phyloP scores from a whole-genome alignment of 2,329 filamentous ascomycete genomes.

The Fusarium verrucosum region DNA sequence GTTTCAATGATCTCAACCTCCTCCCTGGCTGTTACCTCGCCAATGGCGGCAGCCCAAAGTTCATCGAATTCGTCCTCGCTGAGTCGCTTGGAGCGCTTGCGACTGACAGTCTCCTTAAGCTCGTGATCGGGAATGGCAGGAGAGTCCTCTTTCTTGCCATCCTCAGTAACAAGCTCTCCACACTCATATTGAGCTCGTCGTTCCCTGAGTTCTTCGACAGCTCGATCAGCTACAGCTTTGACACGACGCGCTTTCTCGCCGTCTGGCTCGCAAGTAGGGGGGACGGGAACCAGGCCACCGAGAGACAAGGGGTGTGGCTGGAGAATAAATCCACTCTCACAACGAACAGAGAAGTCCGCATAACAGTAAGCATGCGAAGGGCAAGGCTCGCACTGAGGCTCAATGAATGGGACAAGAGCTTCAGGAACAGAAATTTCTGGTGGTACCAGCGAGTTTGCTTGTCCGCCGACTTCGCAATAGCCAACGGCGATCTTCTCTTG shows the following conservation, averaged over 20 bases:
- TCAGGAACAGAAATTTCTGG: conserved; percentile 70
- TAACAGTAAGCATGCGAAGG: conserved; percentile 92
- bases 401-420: conserved; percentile 73
- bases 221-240: conserved; percentile 86
- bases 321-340: conserved; percentile 87
- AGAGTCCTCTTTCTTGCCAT: conserved; percentile 66
- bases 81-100: conserved; percentile 83
- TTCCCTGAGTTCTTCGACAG: conserved; percentile 85
- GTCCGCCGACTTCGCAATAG: conserved; percentile 86
- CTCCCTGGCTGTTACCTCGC: conserved; percentile 72
- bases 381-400: conserved; percentile 88
- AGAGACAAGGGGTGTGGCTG: conserved; percentile 85
- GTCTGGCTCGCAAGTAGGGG: conserved; percentile 93
- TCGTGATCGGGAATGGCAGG: conserved; percentile 73
- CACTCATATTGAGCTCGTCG: conserved; percentile 91
- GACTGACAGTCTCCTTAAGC: conserved; percentile 78
- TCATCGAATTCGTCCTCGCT: conserved; percentile 91
- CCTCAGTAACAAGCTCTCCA: conserved; percentile 72
- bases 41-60: conserved; percentile 78
- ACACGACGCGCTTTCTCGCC: conserved; percentile 90
- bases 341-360: conserved; percentile 77
- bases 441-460: conserved; percentile 62
- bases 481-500: conserved; percentile 97
- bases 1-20: conserved; percentile 61
- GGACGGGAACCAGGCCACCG: conserved; percentile 81